Evolutionary conservation across 345 rosid genomes (phyloP), one percentile per base, ranked within the genome.

Genomic region (Corchorus capsularis): DNA sequence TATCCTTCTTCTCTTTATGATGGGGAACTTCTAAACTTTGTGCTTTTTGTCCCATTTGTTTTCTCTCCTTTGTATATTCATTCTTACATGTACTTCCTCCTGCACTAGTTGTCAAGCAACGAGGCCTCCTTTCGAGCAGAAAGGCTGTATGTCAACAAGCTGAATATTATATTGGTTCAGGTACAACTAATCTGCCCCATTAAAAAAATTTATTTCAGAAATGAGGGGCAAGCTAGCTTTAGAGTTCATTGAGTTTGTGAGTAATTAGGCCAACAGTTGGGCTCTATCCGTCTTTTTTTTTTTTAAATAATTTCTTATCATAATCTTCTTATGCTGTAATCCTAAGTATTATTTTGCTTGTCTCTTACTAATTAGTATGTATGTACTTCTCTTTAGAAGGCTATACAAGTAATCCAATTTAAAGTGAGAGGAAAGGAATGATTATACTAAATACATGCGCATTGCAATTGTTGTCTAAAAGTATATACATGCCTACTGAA

Each of bases 101-200:
- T 71, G 16, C 68, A 2, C 17, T 63, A 96, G 99, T 96, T 96
- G 79, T 96, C 99, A 57, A 94, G 97, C 66, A 87, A 90, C 16
- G 98, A 94, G 81, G 81, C 88, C 8, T 92, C 99, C 73, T 91
- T 96, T 79, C 89, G 97, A 73, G 43, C 80, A 60, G 99, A 96
- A 81, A 89, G 91, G 89, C 87, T 96, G 53, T 96, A 96, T 81
- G 96, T 96, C 63, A 96, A 92, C 91, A 96, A 96, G 85, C 86
- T 96, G 50, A 94, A 96, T 83, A 83, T 96, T 75, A 96, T 92
- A 82, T 82, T 94, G 84, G 98, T 96, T 77, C 99, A 96, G 99
- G 99, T 96, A 85, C 16, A 14, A 46, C 5, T 13, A 19, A 19
- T 16, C 37, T 20, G 43, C 37, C n/a, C 55, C 9, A 19, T 14